Percentiles rank a stretch among this genome's conserved stretches.
These are phyloP conservation scores for Delonix regia DNA, from an alignment of 306 rosid genomes.

Conservation along the genomic window DNA sequence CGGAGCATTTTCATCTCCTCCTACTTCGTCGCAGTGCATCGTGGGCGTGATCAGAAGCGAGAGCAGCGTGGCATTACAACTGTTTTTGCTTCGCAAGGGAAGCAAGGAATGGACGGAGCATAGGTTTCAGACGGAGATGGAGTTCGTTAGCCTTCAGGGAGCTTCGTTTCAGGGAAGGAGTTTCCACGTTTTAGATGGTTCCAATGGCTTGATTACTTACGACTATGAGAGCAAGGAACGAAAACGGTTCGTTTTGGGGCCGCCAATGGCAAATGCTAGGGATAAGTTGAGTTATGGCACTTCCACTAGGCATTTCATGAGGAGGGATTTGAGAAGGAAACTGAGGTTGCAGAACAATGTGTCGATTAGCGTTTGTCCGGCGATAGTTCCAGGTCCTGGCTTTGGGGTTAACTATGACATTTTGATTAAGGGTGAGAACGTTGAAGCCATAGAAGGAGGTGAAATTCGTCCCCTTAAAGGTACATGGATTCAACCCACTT, in stretches of 20 bases:
- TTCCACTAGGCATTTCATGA: no score
- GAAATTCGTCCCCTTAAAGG: slow-evolving; percentile 25
- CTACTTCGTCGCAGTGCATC: slow-evolving; percentile 31
- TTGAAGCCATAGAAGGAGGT: neutral
- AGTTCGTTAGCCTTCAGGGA: neutral
- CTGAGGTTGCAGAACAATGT: neutral
- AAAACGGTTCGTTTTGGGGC: neutral
- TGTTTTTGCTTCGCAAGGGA: slow-evolving; percentile 23
- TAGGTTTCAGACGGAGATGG: neutral
- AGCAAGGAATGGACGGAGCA: slow-evolving; percentile 14
- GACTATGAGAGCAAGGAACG: neutral
- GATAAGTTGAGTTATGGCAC: no score
- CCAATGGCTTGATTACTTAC: neutral
- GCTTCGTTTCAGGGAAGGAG: neutral
- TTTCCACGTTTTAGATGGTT: slow-evolving; percentile 13
- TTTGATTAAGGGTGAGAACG: neutral
- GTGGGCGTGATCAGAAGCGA: neutral
- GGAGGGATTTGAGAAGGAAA: neutral
- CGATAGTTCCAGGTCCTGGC: neutral
- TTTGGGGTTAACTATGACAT: neutral
- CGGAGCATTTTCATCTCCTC: slow-evolving; percentile 43
- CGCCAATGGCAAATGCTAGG: no score
- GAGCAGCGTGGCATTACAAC: neutral
- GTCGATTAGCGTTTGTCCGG: slow-evolving; percentile 27
- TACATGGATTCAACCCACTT: slow-evolving; percentile 48